These are phyloP conservation scores for Camellia oleifera DNA, from an alignment of 179 eudicot genomes.

Conservation along the genomic window DNA sequence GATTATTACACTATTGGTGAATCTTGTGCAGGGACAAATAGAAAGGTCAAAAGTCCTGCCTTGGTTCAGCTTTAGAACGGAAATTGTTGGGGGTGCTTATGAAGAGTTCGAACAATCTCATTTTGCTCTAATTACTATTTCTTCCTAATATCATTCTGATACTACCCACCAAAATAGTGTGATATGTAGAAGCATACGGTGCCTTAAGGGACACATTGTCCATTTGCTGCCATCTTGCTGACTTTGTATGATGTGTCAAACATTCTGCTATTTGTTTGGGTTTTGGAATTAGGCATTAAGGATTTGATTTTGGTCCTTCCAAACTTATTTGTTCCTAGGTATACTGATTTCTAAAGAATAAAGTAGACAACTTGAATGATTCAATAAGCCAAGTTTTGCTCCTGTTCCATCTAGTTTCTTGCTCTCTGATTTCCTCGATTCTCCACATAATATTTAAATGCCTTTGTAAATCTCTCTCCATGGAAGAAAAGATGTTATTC, in stretches of 20 bases:
- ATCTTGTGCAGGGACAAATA: not conserved
- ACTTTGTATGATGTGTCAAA: not conserved
- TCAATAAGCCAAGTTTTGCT: not conserved
- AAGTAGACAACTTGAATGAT: not conserved
- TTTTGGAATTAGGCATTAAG: not conserved
- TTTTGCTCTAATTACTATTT: not conserved
- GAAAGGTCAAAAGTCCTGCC: not conserved
- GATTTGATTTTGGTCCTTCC: constrained; percentile 4
- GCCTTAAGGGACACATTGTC: not conserved
- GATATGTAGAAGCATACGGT: not conserved
- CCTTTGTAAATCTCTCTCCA: constrained; percentile 25
- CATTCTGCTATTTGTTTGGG: not conserved
- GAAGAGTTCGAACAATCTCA: not conserved
- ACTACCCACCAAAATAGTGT: not conserved
- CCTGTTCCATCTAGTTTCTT: constrained; percentile 1
- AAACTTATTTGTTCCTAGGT: constrained; percentile 1
- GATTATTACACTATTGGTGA: not conserved
- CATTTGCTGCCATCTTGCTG: not conserved
- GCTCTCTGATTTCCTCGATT: constrained; percentile 13
- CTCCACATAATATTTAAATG: constrained; percentile 16
- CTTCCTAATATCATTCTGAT: not conserved
- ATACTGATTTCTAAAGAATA: not conserved
- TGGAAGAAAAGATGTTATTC: constrained; percentile 39
- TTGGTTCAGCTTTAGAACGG: not conserved
- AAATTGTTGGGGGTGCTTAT: constrained; percentile 3